Percentiles rank a stretch among this genome's conserved stretches.
phyloP scores from a whole-genome alignment of 805 yeast genomes.

The Schwanniomyces pseudopolymorphus region DNA sequence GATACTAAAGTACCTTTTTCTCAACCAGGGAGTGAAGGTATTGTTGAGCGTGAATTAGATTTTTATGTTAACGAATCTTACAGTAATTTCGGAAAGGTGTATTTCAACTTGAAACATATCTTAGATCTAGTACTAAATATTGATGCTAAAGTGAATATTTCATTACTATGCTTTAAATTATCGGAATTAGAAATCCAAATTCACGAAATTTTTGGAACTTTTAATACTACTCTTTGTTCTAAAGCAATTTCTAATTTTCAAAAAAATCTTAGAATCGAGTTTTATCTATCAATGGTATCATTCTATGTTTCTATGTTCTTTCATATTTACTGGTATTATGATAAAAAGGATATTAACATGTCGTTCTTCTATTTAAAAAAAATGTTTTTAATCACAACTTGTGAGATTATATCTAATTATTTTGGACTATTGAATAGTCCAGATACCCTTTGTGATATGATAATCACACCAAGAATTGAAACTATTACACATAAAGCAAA shows the following conservation, averaged over 20 bases:
- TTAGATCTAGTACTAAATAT: slow-evolving; percentile 41
- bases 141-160: slow-evolving; percentile 33
- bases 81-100: neutral
- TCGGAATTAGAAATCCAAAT: slow-evolving; percentile 36
- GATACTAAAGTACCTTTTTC: slow-evolving; percentile 54
- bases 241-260: too few relatives aligned
- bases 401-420: slow-evolving; percentile 37
- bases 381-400: slow-evolving; percentile 24
- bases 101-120: slow-evolving; percentile 12
- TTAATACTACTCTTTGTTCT: slow-evolving; percentile 27
- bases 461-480: slow-evolving; percentile 36
- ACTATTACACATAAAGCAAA: slow-evolving; percentile 30
- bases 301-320: slow-evolving; percentile 33
- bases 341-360: slow-evolving; percentile 31
- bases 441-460: slow-evolving; percentile 40
- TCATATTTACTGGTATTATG: slow-evolving; percentile 44
- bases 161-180: slow-evolving; percentile 33
- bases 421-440: slow-evolving; percentile 36
- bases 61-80: too few relatives aligned
- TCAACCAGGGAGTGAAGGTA: slow-evolving; percentile 30
- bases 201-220: slow-evolving; percentile 24
- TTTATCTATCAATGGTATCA: slow-evolving; percentile 7
- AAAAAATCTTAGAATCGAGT: too few relatives aligned
- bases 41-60: slow-evolving; percentile 41
- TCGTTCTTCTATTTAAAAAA: slow-evolving; percentile 40